phyloP scores from a whole-genome alignment of 306 rosid genomes.

The Cucurbita argyrosperma region DNA sequence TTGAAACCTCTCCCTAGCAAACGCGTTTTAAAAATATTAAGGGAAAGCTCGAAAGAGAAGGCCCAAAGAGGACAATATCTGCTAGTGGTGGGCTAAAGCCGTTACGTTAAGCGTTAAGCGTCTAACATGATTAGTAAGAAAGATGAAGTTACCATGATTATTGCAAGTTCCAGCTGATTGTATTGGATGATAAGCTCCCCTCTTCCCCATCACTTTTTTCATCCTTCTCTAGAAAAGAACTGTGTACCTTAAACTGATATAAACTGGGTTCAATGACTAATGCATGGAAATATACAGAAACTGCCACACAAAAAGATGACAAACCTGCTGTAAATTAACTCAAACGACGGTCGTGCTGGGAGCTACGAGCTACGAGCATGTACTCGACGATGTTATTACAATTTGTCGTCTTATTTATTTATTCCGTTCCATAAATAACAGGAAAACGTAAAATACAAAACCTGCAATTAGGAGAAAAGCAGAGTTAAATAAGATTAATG shows the following conservation, averaged over 20 bases:
- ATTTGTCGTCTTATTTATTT: not conserved
- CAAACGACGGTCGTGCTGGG: not conserved
- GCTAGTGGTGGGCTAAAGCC: no score
- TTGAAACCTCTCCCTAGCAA: no score
- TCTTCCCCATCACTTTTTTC: not conserved
- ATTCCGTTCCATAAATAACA: not conserved
- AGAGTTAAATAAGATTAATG: not conserved
- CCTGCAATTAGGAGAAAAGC: not conserved
- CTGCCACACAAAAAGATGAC: not conserved
- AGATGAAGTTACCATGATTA: slow-evolving; percentile 3
- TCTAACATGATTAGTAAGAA: not conserved
- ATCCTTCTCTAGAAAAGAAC: not conserved
- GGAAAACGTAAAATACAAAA: not conserved
- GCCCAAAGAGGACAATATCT: no score
- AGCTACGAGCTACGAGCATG: not conserved
- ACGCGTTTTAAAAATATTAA: no score
- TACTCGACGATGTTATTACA: not conserved
- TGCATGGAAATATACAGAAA: not conserved
- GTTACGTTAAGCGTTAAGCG: no score
- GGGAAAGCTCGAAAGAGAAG: no score
- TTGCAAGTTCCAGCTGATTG: not conserved
- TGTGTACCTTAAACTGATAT: not conserved
- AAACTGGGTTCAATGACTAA: not conserved
- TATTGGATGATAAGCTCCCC: not conserved
- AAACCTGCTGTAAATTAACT: slow-evolving; percentile 3